A percentile compares a stretch with the other conserved stretches of the same genome.
Evolutionary conservation across 768 basidiomycete species (phyloP).

Genomic region (Tricholoma furcatifolium): DNA sequence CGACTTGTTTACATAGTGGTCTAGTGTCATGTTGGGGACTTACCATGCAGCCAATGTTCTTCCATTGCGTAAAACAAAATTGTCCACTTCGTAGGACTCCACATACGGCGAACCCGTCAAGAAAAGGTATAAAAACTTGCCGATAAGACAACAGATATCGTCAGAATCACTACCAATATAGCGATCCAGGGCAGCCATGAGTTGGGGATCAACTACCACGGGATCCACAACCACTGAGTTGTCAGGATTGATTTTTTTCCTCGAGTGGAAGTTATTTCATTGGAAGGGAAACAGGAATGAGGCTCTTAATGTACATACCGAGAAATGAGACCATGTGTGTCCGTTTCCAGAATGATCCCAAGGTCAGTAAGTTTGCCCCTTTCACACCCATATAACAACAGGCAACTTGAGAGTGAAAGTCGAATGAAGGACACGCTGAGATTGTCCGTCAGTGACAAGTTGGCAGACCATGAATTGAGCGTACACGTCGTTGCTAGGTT

Average conservation of each 20-base stretch:
- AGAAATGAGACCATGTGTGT: slow-evolving; percentile 51
- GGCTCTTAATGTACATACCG: slow-evolving; percentile 46
- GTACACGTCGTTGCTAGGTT: slow-evolving; percentile 36
- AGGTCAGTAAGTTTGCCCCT: slow-evolving; percentile 41
- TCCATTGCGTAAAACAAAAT: slow-evolving; percentile 68
- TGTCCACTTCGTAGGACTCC: slow-evolving; percentile 68
- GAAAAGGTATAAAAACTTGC: slow-evolving; percentile 64
- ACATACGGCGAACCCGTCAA: slow-evolving; percentile 58
- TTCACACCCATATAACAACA: slow-evolving; percentile 69
- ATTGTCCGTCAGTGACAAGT: neutral
- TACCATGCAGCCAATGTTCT: slow-evolving; percentile 60
- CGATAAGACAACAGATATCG: slow-evolving; percentile 50
- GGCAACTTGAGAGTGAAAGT: slow-evolving; percentile 56
- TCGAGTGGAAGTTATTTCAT: slow-evolving; percentile 19
- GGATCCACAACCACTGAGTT: slow-evolving; percentile 49
- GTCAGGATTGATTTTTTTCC: slow-evolving; percentile 47
- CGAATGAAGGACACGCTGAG: slow-evolving; percentile 50
- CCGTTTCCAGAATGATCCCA: slow-evolving; percentile 47
- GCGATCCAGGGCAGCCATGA: slow-evolving; percentile 51
- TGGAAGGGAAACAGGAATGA: slow-evolving; percentile 1
- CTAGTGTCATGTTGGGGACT: slow-evolving; percentile 8
- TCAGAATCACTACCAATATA: slow-evolving; percentile 50
- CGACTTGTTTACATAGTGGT: neutral
- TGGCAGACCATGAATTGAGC: neutral
- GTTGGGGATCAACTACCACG: slow-evolving; percentile 54